Evolutionary conservation across 2,329 filamentous ascomycete species (phyloP).

Genomic region (Xylaria sp.): DNA sequence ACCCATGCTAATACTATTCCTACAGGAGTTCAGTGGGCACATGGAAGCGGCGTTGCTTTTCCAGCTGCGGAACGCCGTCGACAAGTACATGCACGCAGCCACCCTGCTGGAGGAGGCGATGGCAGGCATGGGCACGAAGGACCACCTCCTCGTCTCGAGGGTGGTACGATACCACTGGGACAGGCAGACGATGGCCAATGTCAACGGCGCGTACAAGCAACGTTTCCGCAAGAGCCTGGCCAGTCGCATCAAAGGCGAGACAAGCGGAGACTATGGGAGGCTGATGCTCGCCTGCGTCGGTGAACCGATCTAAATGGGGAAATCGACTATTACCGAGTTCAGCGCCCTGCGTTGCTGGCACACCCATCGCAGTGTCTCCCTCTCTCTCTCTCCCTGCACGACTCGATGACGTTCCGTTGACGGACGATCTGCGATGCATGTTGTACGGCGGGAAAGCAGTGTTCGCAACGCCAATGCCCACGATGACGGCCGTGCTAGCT

Average conservation of each 20-base stretch:
- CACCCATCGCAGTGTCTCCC: neutral
- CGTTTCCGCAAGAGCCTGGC: constrained; percentile 69
- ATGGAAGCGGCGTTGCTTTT: constrained; percentile 84
- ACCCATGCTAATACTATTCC: constrained; percentile 11
- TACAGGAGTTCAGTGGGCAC: constrained; percentile 81
- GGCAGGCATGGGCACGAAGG: constrained; percentile 85
- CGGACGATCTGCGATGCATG: neutral
- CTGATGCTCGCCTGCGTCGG: constrained; percentile 73
- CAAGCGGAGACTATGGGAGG: constrained; percentile 78
- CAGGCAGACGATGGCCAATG: constrained; percentile 69
- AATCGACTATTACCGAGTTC: neutral
- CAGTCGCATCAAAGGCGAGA: constrained; percentile 76
- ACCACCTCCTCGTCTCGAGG: constrained; percentile 75
- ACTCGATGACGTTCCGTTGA: constrained; percentile 3
- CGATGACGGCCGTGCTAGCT: no score
- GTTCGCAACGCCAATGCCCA: no score
- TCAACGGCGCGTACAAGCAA: constrained; percentile 77
- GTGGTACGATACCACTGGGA: constrained; percentile 87
- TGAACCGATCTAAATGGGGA: constrained; percentile 37
- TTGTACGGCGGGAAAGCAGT: neutral
- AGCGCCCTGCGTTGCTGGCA: neutral
- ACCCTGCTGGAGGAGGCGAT: constrained; percentile 82
- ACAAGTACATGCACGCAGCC: constrained; percentile 85
- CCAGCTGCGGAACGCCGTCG: constrained; percentile 75
- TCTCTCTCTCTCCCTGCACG: no score